Evolutionary conservation across 2,329 filamentous ascomycete genomes (phyloP), one percentile per base, ranked within the genome.

Genomic region (Hypoxylon sp.): DNA sequence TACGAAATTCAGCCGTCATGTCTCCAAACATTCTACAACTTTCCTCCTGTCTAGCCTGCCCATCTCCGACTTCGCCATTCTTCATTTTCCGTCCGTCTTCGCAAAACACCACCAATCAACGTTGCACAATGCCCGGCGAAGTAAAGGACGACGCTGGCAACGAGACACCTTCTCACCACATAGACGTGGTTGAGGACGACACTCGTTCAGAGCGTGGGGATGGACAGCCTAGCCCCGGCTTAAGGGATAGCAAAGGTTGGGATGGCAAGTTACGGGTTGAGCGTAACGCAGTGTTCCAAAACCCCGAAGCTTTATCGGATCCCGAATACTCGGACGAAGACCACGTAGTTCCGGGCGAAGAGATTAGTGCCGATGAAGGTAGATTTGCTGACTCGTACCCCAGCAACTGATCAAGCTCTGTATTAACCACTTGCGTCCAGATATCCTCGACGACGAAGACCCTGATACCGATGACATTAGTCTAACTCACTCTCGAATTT

Each of bases 291-390:
- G 83, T 88, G 33, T 83, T 97, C 51, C 84, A 87, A 24, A 97
- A 97, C 76, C 92, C 93, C 2, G 93, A 96, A 76, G 93, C 92
- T 9, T 81, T 97, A 57, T 92, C 92, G 47, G 94, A 98, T 75
- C 89, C 92, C 0, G 94, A 97, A 63, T 94, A 95, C 77, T 96
- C 93, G 14, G 94, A 93, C 71, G 88, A 90, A 10, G 87, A 90
- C 69, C 88, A 91, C 67, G 86, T 91, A 19, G 81, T 92, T 69
- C 88, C 88, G 0, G 91, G 91, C 54, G 92, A 97, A 65, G 85
- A 91, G 77, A 94, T 97, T 64, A 85, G 88, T 26, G 92, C 94
- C 5, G 94, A 97, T 77, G 94, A 97, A 84, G 91, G 92, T 93
- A 78, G 33, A 78, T 59, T 26, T 5, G 22, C 6, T 53, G 11